Evolutionary conservation across 768 basidiomycete species (phyloP), one percentile per base, ranked within the genome.

Genomic region (Hypholoma sublateritium): DNA sequence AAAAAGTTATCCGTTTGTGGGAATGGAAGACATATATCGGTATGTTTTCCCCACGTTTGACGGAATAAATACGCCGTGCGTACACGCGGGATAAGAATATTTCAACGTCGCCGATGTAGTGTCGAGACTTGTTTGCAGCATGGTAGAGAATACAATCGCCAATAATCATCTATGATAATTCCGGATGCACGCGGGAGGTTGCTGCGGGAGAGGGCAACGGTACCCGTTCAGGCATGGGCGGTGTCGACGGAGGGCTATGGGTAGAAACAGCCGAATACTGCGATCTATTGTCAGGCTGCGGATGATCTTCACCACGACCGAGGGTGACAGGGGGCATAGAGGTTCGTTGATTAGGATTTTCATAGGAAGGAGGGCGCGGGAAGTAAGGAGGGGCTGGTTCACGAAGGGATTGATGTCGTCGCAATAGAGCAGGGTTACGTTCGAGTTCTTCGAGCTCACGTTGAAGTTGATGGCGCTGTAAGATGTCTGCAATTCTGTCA

Each of bases 371-470:
- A 12, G 84, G 82, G 17, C 75, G 75, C n/a, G 75, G 76, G 47
- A 78, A 65, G 64, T 84, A 84, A 1, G 80, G 80, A 42, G 83
- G 83, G 1, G 80, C 79, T 17, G 82, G 80, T 14, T 77, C 79
- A 9, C 63, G 72, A 41, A 70, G 61, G 32, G 71, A 67, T 34
- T 62, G 62, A n/a, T 65, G 63, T 19, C 72, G 64, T 21, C 72
- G 67, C 32, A 68, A 52, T 4, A 59, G 48, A 28, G 62, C 54
- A 16, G 76, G 75, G 39, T 74, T 74, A 21, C 74, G 72, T 55
- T 77, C 74, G 46, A 79, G 63, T 62, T 81, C 78, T 50, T 74
- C 78, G 65, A 85, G 73, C 67, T 85, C 84, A 36, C 72, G 69
- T 51, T 84, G 76, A 7, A 86, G 71, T 32, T 74, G 74, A 65